Percentiles rank a stretch among this genome's conserved stretches.
Conservation (phyloP, 2,329 filamentous ascomycete genomes). For the Xylaria polymorpha region DNA sequence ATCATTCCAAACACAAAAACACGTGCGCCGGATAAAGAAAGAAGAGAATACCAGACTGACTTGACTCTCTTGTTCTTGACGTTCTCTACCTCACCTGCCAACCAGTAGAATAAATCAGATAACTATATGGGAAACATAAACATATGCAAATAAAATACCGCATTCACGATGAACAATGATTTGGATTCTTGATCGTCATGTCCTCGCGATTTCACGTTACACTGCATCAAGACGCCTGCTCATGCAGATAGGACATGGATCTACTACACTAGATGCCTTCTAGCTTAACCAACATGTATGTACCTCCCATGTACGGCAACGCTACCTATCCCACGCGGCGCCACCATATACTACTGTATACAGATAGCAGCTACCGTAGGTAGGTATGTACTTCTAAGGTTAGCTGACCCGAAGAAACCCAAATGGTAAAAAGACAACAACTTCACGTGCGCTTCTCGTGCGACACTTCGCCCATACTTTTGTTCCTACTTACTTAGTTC, state of each 20-base stretch:
- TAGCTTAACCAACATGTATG: background rate
- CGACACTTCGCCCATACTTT: background rate
- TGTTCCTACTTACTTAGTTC: background rate
- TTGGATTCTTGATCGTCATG: background rate
- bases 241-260: conserved; percentile 13
- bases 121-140: background rate
- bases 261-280: background rate
- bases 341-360: too few relatives aligned
- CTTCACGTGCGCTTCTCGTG: conserved; percentile 5
- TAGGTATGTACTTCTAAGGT: background rate
- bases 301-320: conserved; percentile 20
- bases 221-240: background rate
- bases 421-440: conserved; percentile 4
- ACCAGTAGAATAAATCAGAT: background rate
- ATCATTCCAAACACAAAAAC: conserved; percentile 11
- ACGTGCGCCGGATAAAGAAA: conserved; percentile 7
- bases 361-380: conserved; percentile 6
- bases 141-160: background rate
- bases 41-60: background rate
- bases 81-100: background rate
- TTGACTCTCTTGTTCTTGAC: background rate
- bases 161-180: background rate
- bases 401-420: background rate
- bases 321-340: background rate
- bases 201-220: conserved; percentile 7